Percentiles rank a stretch among this genome's conserved stretches.
These are phyloP conservation scores for Orychophragmus violaceus DNA, from an alignment of 345 rosid species.

Conservation along the genomic window DNA sequence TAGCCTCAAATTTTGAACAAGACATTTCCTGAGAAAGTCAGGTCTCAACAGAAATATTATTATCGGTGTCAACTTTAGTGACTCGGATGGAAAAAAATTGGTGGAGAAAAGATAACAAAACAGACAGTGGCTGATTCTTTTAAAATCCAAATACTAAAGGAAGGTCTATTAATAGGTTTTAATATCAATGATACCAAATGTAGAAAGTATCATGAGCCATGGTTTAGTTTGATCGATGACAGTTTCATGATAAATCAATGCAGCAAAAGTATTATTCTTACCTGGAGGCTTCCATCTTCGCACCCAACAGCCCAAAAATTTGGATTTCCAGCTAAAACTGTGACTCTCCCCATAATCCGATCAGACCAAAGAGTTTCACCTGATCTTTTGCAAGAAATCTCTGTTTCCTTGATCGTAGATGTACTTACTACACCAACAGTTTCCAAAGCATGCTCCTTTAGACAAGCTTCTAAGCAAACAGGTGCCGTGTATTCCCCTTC, in stretches of 20 bases:
- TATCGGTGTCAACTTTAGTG: neutral
- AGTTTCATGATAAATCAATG: neutral
- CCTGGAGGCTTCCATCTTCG: constrained; percentile 97
- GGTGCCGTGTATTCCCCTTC: constrained; percentile 60
- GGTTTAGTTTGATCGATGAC: neutral
- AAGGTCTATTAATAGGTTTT: neutral
- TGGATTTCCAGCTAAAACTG: constrained; percentile 94
- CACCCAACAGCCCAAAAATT: constrained; percentile 99
- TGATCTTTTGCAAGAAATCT: constrained; percentile 67
- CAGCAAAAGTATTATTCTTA: constrained; percentile 20
- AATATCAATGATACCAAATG: neutral
- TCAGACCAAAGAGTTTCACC: constrained; percentile 85
- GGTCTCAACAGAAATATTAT: constrained; percentile 3
- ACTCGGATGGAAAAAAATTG: neutral
- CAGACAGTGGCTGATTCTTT: neutral
- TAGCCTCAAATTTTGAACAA: neutral
- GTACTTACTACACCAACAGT: constrained; percentile 60
- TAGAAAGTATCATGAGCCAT: neutral
- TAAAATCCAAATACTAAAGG: neutral
- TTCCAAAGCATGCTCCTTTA: constrained; percentile 75
- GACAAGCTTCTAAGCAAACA: constrained; percentile 85
- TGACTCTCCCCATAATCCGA: constrained; percentile 76
- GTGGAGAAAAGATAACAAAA: constrained; percentile 1
- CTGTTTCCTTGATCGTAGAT: constrained; percentile 73
- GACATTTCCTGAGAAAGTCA: neutral